phyloP scores from a whole-genome alignment of 208 protist genomes.

The Leishmania arabica region DNA sequence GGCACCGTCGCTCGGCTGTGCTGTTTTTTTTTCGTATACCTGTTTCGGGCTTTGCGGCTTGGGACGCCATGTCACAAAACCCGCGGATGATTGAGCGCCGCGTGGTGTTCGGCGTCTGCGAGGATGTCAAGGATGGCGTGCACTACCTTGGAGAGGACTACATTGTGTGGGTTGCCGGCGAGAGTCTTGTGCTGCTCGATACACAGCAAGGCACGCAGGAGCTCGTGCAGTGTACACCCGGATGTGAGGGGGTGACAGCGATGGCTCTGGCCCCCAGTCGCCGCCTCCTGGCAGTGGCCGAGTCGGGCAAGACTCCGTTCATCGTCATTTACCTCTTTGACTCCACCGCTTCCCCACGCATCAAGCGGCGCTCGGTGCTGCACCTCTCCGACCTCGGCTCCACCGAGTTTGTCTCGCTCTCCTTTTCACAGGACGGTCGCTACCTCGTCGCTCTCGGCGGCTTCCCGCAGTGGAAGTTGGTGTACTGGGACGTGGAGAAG shows the following conservation, averaged over 20 bases:
- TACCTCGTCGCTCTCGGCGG: slow-evolving; percentile 89
- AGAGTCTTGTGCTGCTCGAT: slow-evolving; percentile 93
- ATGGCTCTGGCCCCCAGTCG: slow-evolving; percentile 91
- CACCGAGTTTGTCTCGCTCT: slow-evolving; percentile 85
- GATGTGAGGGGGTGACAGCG: slow-evolving; percentile 89
- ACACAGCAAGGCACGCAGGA: slow-evolving; percentile 91
- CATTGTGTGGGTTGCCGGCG: slow-evolving; percentile 92
- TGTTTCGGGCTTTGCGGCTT: background rate
- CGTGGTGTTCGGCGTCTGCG: slow-evolving; percentile 94
- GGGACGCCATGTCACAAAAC: slow-evolving; percentile 41
- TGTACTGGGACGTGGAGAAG: slow-evolving; percentile 94
- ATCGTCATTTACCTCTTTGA: slow-evolving; percentile 94
- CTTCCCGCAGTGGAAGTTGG: slow-evolving; percentile 93
- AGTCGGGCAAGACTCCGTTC: slow-evolving; percentile 78
- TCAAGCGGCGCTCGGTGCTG: slow-evolving; percentile 84
- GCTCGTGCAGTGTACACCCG: slow-evolving; percentile 87
- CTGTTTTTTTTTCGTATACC: slow-evolving; percentile 8
- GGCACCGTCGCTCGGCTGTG: background rate
- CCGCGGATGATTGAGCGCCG: slow-evolving; percentile 85
- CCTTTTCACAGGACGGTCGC: slow-evolving; percentile 92
- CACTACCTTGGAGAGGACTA: slow-evolving; percentile 95
- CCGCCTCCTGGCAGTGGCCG: slow-evolving; percentile 94
- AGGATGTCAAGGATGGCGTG: slow-evolving; percentile 92
- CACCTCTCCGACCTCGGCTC: slow-evolving; percentile 86
- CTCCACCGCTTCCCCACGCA: slow-evolving; percentile 65